Evolutionary conservation across 2,329 filamentous ascomycete species (phyloP).

Genomic region (Fusarium hainanense): DNA sequence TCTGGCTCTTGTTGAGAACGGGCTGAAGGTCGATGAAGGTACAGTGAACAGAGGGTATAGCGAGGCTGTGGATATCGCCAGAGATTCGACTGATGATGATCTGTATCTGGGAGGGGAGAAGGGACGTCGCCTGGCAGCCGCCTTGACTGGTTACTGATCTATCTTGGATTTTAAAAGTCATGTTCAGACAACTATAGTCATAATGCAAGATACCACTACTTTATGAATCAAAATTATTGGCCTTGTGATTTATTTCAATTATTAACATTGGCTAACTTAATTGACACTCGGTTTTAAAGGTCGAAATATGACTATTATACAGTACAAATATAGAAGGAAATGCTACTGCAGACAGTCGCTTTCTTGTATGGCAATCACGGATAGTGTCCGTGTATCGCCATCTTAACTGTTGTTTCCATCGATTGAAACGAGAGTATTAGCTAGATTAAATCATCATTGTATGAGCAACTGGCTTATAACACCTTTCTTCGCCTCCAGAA

Average conservation of each 20-base stretch:
- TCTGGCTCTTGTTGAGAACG: conserved; percentile 82
- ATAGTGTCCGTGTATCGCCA: not conserved
- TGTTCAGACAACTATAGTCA: not conserved
- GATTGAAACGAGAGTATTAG: conserved; percentile 8
- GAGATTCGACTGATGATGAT: conserved; percentile 68
- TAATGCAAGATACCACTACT: conserved; percentile 39
- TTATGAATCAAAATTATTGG: not conserved
- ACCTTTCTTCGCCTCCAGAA: conserved; percentile 51
- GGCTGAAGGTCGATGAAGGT: conserved; percentile 88
- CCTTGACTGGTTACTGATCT: conserved; percentile 45
- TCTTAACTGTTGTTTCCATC: not conserved
- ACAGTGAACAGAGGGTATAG: conserved; percentile 86
- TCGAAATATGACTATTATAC: conserved; percentile 6
- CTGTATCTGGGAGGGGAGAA: conserved; percentile 70
- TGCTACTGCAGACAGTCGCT: not conserved
- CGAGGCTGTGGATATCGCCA: conserved; percentile 79
- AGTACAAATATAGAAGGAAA: not conserved
- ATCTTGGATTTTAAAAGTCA: not conserved
- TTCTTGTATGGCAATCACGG: not conserved
- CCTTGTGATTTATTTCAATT: not conserved
- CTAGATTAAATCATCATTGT: conserved; percentile 29
- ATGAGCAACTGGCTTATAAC: conserved; percentile 48
- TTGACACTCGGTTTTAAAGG: not conserved
- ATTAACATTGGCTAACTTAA: not conserved
- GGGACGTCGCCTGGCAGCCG: conserved; percentile 63